Percentiles rank a stretch among this genome's conserved stretches.
These are phyloP conservation scores for Pythium oligandrum DNA, from an alignment of 352 stramenopile species.

Conservation along the genomic window DNA sequence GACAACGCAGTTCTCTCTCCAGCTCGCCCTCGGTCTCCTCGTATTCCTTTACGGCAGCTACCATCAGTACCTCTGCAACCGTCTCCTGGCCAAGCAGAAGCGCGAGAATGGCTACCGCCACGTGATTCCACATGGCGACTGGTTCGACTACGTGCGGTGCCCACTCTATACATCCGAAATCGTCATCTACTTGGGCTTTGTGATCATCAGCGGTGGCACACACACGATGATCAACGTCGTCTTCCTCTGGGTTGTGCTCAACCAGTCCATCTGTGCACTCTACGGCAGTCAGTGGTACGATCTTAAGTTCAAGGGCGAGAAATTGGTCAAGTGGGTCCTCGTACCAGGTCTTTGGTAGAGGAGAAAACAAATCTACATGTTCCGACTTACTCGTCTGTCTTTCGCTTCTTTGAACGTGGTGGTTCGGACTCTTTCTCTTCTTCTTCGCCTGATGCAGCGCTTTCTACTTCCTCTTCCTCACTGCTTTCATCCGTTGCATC, in stretches of 20 bases:
- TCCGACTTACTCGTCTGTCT: constrained; percentile 7
- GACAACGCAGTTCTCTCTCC: background rate
- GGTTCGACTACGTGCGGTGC: constrained; percentile 59
- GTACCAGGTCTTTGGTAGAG: constrained; percentile 26
- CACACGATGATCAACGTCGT: constrained; percentile 43
- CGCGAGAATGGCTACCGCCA: constrained; percentile 36
- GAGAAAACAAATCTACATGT: constrained; percentile 7
- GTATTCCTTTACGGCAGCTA: constrained; percentile 47
- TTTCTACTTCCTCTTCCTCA: constrained; percentile 18
- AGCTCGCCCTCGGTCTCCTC: constrained; percentile 1
- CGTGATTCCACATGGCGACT: constrained; percentile 53
- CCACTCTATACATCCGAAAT: constrained; percentile 63
- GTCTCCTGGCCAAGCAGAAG: constrained; percentile 51
- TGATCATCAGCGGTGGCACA: constrained; percentile 29
- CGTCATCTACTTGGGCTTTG: constrained; percentile 54
- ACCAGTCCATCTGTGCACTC: constrained; percentile 52
- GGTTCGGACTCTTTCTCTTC: constrained; percentile 18
- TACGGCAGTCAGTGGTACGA: constrained; percentile 54
- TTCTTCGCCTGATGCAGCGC: constrained; percentile 3
- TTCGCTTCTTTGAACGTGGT: constrained; percentile 19
- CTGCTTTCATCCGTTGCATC: constrained; percentile 26
- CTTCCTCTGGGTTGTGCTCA: constrained; percentile 52
- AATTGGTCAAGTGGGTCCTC: constrained; percentile 14
- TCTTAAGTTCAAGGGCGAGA: constrained; percentile 46
- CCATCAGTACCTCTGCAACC: constrained; percentile 63